Evolutionary conservation across 805 yeast genomes (phyloP).

Genomic region (Schwanniomyces sp.): DNA sequence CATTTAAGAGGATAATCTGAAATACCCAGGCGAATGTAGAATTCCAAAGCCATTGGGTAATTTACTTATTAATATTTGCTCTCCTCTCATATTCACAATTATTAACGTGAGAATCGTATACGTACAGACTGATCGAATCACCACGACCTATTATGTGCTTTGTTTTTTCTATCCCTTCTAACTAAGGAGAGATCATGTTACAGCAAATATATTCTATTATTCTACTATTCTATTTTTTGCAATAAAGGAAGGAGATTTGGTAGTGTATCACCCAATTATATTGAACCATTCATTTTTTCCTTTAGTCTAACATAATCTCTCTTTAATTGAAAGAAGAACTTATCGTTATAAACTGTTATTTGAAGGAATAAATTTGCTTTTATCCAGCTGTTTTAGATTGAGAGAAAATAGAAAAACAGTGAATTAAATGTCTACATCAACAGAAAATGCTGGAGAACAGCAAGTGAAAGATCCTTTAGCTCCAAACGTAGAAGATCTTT

Average conservation of each 20-base stretch:
- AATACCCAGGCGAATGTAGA: too few relatives aligned
- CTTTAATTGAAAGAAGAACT: neutral
- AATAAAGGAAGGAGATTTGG: neutral
- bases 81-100: too few relatives aligned
- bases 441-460: slow-evolving; percentile 8
- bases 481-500: slow-evolving; percentile 53
- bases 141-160: too few relatives aligned
- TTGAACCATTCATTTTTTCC: neutral
- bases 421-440: slow-evolving; percentile 6
- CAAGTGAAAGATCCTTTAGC: slow-evolving; percentile 14
- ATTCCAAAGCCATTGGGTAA: too few relatives aligned
- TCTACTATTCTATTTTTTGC: neutral
- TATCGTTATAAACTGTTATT: neutral
- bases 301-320: neutral
- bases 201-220: too few relatives aligned
- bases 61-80: too few relatives aligned
- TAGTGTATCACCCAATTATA: neutral
- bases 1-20: too few relatives aligned
- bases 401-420: neutral
- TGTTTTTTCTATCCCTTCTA: too few relatives aligned
- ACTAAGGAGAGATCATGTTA: neutral
- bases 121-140: too few relatives aligned
- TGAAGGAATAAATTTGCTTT: neutral
- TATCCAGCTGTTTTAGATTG: neutral
- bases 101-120: too few relatives aligned